Conservation (phyloP, 306 rosid species). For the Vachellia collinsii region DNA sequence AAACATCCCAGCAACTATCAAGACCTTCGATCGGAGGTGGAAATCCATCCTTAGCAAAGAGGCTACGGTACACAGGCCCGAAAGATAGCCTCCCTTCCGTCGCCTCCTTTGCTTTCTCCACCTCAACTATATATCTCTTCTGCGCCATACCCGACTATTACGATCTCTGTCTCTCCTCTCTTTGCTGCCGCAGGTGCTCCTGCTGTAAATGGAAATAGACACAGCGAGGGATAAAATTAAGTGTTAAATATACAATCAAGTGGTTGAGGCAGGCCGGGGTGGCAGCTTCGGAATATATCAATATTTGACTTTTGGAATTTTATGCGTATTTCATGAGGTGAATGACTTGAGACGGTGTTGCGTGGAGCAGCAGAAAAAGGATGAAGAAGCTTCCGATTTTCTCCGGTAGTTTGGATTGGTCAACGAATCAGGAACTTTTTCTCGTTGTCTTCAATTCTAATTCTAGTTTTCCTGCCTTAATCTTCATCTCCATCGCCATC, state of each 20-base stretch:
- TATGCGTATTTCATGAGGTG: background rate
- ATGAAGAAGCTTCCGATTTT: background rate
- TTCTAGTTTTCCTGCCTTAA: background rate
- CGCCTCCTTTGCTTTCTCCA: conserved; percentile 68
- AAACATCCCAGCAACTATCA: conserved; percentile 91
- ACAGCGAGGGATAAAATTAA: background rate
- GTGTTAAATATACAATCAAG: background rate
- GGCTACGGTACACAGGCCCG: conserved; percentile 85
- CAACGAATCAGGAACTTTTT: background rate
- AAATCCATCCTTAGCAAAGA: conserved; percentile 82
- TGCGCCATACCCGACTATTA: conserved; percentile 48
- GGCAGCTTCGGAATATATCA: background rate
- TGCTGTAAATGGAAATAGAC: background rate
- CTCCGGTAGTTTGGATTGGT: background rate
- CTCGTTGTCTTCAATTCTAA: background rate
- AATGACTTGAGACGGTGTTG: background rate
- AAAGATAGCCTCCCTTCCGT: conserved; percentile 59
- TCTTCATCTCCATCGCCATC: too few relatives aligned
- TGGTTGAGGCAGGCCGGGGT: background rate
- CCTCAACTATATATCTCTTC: conserved; percentile 60
- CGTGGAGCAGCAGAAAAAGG: background rate
- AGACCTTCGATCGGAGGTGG: conserved; percentile 69
- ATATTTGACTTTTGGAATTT: background rate
- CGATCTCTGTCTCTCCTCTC: conserved; percentile 13
- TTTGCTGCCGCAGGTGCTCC: background rate